Evolutionary conservation across 768 basidiomycete genomes (phyloP).

Genomic region (Candolleomyces aberdarensis): DNA sequence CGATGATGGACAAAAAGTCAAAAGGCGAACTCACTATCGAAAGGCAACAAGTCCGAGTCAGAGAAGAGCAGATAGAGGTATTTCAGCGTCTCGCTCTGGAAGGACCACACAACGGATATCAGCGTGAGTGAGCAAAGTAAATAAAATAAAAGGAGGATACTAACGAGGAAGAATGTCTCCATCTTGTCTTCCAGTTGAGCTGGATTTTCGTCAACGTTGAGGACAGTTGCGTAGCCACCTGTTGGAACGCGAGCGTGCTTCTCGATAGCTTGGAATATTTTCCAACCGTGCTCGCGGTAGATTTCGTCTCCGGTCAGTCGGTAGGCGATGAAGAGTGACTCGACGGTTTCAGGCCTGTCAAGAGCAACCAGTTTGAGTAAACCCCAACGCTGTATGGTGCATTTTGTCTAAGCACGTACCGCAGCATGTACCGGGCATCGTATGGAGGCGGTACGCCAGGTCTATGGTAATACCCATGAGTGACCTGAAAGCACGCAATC

Average conservation of each 20-base stretch:
- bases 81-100: conserved; percentile 85
- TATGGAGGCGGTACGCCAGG: conserved; percentile 44
- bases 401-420: conserved; percentile 37
- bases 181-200: conserved; percentile 79
- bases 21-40: conserved; percentile 59
- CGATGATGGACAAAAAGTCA: not conserved
- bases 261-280: conserved; percentile 88
- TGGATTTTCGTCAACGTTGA: conserved; percentile 80
- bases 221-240: conserved; percentile 84
- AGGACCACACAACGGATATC: not conserved
- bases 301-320: conserved; percentile 79
- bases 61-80: conserved; percentile 91
- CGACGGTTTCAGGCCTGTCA: conserved; percentile 83
- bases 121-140: not conserved
- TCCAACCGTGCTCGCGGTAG: conserved; percentile 86
- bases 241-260: conserved; percentile 70
- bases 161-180: conserved; percentile 93
- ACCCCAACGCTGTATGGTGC: not conserved
- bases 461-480: conserved; percentile 10
- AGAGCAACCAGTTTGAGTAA: too few relatives aligned
- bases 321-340: conserved; percentile 89
- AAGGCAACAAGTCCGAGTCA: conserved; percentile 67
- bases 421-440: conserved; percentile 91
- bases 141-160: conserved; percentile 15
- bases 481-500: not conserved